Percentiles rank a stretch among this genome's conserved stretches.
These are phyloP conservation scores for Phytopythium boreale DNA, from an alignment of 352 stramenopile species.

Conservation along the genomic window DNA sequence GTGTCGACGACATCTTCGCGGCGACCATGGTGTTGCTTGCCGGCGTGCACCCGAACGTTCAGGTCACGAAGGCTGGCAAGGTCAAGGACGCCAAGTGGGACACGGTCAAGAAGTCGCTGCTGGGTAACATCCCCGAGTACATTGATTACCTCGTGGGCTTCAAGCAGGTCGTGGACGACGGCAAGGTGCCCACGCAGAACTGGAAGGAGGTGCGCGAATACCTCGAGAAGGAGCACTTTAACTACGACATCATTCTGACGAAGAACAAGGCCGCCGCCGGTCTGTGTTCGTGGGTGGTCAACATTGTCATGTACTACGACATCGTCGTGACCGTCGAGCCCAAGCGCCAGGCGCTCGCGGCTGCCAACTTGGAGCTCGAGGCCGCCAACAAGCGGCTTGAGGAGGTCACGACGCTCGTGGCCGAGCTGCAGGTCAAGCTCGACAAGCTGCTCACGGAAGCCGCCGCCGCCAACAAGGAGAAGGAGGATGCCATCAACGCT, in stretches of 20 bases:
- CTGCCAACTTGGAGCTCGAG: conserved; percentile 91
- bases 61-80: conserved; percentile 93
- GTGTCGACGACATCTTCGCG: conserved; percentile 95
- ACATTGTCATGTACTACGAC: conserved; percentile 97
- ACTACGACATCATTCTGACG: conserved; percentile 91
- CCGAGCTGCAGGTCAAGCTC: conserved; percentile 91
- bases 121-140: conserved; percentile 95
- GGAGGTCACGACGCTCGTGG: conserved; percentile 89
- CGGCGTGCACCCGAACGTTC: conserved; percentile 92
- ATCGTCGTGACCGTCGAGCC: conserved; percentile 94
- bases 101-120: conserved; percentile 92
- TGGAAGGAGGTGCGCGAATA: conserved; percentile 95
- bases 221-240: conserved; percentile 94
- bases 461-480: conserved; percentile 89
- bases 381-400: conserved; percentile 87
- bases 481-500: conserved; percentile 91
- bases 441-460: conserved; percentile 91
- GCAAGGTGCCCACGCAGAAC: conserved; percentile 89
- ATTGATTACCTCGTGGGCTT: conserved; percentile 93
- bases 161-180: conserved; percentile 93
- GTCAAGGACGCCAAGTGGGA: conserved; percentile 96
- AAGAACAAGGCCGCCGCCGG: conserved; percentile 95
- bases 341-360: conserved; percentile 89
- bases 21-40: conserved; percentile 93
- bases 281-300: conserved; percentile 94